These are phyloP conservation scores for Hansenula anomala DNA, from an alignment of 1,139 yeast genomes.

Conservation along the genomic window DNA sequence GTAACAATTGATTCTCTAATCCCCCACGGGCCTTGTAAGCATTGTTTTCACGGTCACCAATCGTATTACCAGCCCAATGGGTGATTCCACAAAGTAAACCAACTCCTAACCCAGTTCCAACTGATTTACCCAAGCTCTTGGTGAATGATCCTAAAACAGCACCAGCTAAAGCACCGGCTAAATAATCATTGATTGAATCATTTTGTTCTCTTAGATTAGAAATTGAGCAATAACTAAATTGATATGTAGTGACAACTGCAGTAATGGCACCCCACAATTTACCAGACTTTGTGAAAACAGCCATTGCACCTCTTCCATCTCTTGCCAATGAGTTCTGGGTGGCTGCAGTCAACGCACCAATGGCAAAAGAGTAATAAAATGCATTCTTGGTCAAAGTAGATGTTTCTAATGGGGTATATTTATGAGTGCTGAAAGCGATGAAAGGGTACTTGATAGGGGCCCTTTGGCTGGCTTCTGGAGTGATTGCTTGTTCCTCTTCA, in stretches of 20 bases:
- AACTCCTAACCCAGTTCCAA: conserved; percentile 38
- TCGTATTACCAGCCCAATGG: conserved; percentile 41
- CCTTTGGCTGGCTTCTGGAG: not conserved
- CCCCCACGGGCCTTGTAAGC: conserved; percentile 31
- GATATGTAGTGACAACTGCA: conserved; percentile 32
- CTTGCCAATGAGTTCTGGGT: conserved; percentile 30
- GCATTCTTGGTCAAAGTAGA: conserved; percentile 35
- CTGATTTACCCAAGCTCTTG: conserved; percentile 35
- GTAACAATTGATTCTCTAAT: conserved; percentile 11
- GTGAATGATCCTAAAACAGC: conserved; percentile 33
- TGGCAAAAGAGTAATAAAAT: conserved; percentile 33
- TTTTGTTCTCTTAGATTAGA: conserved; percentile 39
- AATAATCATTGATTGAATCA: conserved; percentile 41
- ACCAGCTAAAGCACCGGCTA: conserved; percentile 49
- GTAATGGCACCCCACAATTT: conserved; percentile 17
- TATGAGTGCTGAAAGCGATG: conserved; percentile 8
- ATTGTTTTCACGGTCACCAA: conserved; percentile 26
- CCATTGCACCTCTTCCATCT: conserved; percentile 18
- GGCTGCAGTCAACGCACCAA: conserved; percentile 35
- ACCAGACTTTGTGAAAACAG: conserved; percentile 25
- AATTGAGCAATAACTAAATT: conserved; percentile 32
- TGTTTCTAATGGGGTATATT: conserved; percentile 40
- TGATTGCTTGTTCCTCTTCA: not conserved
- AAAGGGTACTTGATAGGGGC: conserved; percentile 14
- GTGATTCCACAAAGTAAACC: conserved; percentile 33